A percentile compares a stretch with the other conserved stretches of the same genome.
Evolutionary conservation across 2,329 filamentous ascomycete species (phyloP).

Genomic region (Orbilia quercus): DNA sequence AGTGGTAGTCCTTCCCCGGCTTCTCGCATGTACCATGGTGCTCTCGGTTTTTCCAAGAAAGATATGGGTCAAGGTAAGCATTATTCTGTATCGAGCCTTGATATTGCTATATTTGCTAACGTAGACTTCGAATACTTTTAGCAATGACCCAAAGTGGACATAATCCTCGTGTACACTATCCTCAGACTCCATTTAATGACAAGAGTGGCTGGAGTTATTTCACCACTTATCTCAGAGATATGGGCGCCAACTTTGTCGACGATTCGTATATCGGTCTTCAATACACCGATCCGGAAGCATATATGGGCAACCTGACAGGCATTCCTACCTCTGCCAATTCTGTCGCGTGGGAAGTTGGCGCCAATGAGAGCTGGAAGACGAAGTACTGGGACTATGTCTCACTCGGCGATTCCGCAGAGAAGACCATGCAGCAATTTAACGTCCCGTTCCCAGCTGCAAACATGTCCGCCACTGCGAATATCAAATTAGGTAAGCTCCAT

Average conservation of each 20-base stretch:
- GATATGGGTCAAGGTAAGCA: slow-evolving; percentile 31
- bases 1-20: slow-evolving; percentile 11
- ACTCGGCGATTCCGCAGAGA: background rate
- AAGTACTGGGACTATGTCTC: slow-evolving; percentile 22
- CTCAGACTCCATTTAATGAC: slow-evolving; percentile 27
- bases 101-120: no score
- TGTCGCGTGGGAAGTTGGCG: slow-evolving; percentile 22
- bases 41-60: slow-evolving; percentile 28
- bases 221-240: slow-evolving; percentile 42
- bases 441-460: slow-evolving; percentile 18
- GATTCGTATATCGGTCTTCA: slow-evolving; percentile 36
- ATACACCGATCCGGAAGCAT: slow-evolving; percentile 12
- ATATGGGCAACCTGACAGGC: background rate
- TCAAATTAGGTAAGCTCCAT: slow-evolving; percentile 34
- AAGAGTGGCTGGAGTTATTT: slow-evolving; percentile 31
- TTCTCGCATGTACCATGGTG: slow-evolving; percentile 24
- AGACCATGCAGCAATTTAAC: slow-evolving; percentile 1
- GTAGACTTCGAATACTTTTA: slow-evolving; percentile 2
- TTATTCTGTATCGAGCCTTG: no score
- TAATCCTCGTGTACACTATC: background rate
- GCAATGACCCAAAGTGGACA: background rate
- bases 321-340: slow-evolving; percentile 1
- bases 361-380: slow-evolving; percentile 30
- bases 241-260: background rate
- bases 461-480: slow-evolving; percentile 17